Evolutionary conservation across 2,329 filamentous ascomycete species (phyloP).

Genomic region (Metarhizium brunneum): DNA sequence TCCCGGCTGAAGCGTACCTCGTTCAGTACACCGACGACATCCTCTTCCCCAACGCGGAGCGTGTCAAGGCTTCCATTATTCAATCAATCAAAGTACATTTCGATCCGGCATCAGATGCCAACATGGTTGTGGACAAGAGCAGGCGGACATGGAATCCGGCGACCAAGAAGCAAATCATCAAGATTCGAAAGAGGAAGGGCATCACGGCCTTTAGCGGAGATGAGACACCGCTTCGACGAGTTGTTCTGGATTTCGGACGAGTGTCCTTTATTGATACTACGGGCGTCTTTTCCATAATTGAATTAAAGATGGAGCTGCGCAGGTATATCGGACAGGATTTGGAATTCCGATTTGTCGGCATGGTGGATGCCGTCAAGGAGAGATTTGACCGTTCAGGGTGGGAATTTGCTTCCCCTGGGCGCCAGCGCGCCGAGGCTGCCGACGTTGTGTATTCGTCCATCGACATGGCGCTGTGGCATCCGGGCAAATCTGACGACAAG

Average conservation of each 20-base stretch:
- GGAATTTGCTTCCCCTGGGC: constrained; percentile 21
- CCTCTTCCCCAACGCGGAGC: constrained; percentile 53
- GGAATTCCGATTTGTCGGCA: constrained; percentile 38
- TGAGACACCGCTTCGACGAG: constrained; percentile 31
- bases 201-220: constrained; percentile 22
- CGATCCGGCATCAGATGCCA: constrained; percentile 31
- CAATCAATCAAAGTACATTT: constrained; percentile 35
- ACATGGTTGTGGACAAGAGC: constrained; percentile 24
- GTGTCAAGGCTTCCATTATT: constrained; percentile 37
- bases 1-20: constrained; percentile 41
- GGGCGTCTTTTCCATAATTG: constrained; percentile 37
- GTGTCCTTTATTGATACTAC: constrained; percentile 46
- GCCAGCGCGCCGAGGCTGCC: constrained; percentile 12
- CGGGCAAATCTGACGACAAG: constrained; percentile 8
- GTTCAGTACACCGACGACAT: constrained; percentile 48
- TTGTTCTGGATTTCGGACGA: constrained; percentile 43
- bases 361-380: constrained; percentile 31
- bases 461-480: constrained; percentile 11
- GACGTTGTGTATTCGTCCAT: constrained; percentile 13
- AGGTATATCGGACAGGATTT: constrained; percentile 37
- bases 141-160: constrained; percentile 47
- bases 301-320: constrained; percentile 36
- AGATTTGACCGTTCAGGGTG: constrained; percentile 30
- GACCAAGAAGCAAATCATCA: constrained; percentile 34
- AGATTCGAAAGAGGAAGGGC: constrained; percentile 31